These are phyloP conservation scores for Cocos nucifera DNA, from an alignment of 176 grass and related monocot species.

Conservation along the genomic window DNA sequence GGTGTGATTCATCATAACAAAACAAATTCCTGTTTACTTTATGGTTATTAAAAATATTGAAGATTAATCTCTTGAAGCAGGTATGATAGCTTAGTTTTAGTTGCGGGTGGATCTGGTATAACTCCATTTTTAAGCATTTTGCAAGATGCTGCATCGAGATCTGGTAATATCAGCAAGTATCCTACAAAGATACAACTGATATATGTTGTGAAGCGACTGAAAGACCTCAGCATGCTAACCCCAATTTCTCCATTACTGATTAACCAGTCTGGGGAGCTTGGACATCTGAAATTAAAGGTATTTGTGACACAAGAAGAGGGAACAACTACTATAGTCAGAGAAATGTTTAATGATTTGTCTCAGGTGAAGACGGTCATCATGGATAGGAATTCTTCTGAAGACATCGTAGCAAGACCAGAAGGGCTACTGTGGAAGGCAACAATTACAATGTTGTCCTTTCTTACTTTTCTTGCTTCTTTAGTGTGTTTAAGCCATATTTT, in stretches of 20 bases:
- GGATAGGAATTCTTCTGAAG: neutral
- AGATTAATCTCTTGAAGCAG: constrained; percentile 5
- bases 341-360: constrained; percentile 21
- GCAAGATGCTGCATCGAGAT: constrained; percentile 29
- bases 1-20: constrained; percentile 11
- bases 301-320: constrained; percentile 34
- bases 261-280: constrained; percentile 15
- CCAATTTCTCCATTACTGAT: constrained; percentile 15
- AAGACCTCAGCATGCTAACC: constrained; percentile 37
- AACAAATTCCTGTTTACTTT: neutral
- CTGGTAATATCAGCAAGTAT: neutral
- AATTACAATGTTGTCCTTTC: constrained; percentile 17
- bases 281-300: constrained; percentile 24
- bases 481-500: constrained; percentile 31
- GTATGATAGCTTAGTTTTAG: constrained; percentile 35
- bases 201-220: constrained; percentile 19
- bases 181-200: constrained; percentile 24
- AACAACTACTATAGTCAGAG: constrained; percentile 5
- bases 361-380: constrained; percentile 6
- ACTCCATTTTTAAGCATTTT: constrained; percentile 45
- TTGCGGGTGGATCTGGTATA: constrained; percentile 40
- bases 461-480: constrained; percentile 24
- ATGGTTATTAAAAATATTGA: no score
- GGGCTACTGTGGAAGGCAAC: constrained; percentile 25
- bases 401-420: constrained; percentile 8